These are phyloP conservation scores for Primulina tabacum DNA, from an alignment of 257 asterid genomes.

Conservation along the genomic window DNA sequence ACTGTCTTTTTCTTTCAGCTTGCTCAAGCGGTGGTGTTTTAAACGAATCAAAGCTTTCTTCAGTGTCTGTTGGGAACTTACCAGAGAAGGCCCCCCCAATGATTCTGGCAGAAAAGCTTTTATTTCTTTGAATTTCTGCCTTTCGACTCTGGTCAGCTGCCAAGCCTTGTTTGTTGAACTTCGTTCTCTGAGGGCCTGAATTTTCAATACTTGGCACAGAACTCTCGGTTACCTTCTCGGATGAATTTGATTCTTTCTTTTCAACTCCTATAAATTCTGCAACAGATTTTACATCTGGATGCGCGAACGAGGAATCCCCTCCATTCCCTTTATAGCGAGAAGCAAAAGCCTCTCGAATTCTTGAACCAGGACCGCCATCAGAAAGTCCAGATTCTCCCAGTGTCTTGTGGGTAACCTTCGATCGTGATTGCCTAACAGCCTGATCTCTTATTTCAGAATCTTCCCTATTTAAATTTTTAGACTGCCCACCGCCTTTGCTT, in stretches of 20 bases:
- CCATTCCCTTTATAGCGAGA: constrained; percentile 43
- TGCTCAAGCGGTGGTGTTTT: constrained; percentile 55
- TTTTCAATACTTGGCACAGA: constrained; percentile 42
- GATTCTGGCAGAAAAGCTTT: constrained; percentile 34
- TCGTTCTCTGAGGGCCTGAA: constrained; percentile 46
- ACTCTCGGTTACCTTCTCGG: constrained; percentile 34
- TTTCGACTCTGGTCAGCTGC: constrained; percentile 45
- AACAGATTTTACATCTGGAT: constrained; percentile 35
- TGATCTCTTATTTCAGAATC: constrained; percentile 35
- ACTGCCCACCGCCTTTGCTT: constrained; percentile 34
- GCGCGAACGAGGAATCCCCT: constrained; percentile 38
- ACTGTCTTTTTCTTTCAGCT: constrained; percentile 56
- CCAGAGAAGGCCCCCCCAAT: constrained; percentile 37
- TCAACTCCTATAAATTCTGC: constrained; percentile 37
- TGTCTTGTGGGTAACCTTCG: constrained; percentile 37
- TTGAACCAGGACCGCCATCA: constrained; percentile 42
- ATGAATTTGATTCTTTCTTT: constrained; percentile 32
- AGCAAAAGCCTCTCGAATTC: constrained; percentile 45
- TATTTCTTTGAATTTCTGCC: constrained; percentile 39
- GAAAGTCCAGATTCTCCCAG: constrained; percentile 33
- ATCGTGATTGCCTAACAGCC: constrained; percentile 30
- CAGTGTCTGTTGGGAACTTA: constrained; percentile 41
- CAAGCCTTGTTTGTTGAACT: constrained; percentile 38
- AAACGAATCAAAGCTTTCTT: constrained; percentile 43
- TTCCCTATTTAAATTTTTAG: constrained; percentile 40